Conservation (phyloP, 23 red algal genomes). For the Gracilaria domingensis region DNA sequence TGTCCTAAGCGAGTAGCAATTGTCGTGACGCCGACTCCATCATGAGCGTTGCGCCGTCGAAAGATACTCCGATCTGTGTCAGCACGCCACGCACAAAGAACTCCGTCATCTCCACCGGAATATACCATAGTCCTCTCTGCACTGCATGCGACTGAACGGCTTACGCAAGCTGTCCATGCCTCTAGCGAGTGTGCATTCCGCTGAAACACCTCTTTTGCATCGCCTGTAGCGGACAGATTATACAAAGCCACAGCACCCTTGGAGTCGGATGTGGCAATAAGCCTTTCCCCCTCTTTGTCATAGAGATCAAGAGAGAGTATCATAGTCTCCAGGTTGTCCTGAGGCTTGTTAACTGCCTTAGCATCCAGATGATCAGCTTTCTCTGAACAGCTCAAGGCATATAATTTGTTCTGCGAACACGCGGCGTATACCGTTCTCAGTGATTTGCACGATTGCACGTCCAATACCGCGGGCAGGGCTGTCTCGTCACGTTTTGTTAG, state of each 20-base stretch:
- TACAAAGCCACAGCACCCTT: slow-evolving; percentile 20
- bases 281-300: neutral
- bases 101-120: slow-evolving; percentile 74
- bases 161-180: slow-evolving; percentile 34
- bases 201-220: neutral
- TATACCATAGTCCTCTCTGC: slow-evolving; percentile 20
- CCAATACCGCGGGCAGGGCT: slow-evolving; percentile 20
- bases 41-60: slow-evolving; percentile 38
- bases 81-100: slow-evolving; percentile 20
- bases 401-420: slow-evolving; percentile 31
- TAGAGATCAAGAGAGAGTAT: slow-evolving; percentile 38
- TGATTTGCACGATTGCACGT: neutral
- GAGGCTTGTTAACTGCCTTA: neutral
- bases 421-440: slow-evolving; percentile 25
- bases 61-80: neutral
- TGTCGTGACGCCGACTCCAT: slow-evolving; percentile 71
- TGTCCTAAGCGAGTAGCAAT: slow-evolving; percentile 4
- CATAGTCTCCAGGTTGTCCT: slow-evolving; percentile 4
- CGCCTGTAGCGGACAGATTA: neutral
- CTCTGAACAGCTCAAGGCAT: neutral
- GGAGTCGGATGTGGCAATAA: slow-evolving; percentile 31
- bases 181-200: slow-evolving; percentile 26
- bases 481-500: neutral
- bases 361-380: neutral
- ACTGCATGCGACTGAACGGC: neutral